Percentiles rank a stretch among this genome's conserved stretches.
phyloP scores from a whole-genome alignment of 2,329 filamentous ascomycete genomes.

The Diaporthe amygdali region DNA sequence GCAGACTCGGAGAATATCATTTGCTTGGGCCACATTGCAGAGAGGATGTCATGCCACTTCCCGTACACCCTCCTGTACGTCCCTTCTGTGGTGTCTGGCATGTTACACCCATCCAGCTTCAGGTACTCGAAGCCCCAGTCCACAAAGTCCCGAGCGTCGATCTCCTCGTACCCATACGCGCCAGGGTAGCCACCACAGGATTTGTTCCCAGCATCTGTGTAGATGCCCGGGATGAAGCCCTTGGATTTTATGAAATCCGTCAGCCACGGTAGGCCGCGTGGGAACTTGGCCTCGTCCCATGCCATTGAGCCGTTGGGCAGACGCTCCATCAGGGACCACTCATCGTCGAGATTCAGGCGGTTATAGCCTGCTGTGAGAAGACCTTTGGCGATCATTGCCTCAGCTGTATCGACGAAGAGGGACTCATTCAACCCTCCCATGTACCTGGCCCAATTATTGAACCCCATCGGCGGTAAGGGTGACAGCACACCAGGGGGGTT shows the following conservation, averaged over 20 bases:
- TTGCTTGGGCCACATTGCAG: constrained; percentile 36
- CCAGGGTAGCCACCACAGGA: constrained; percentile 51
- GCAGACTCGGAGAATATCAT: constrained; percentile 51
- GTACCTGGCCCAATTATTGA: constrained; percentile 57
- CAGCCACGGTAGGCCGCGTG: constrained; percentile 48
- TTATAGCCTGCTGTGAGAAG: constrained; percentile 40
- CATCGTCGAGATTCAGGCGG: constrained; percentile 50
- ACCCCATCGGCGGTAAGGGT: constrained; percentile 53
- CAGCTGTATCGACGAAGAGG: constrained; percentile 51
- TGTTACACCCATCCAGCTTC: constrained; percentile 47
- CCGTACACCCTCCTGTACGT: constrained; percentile 40
- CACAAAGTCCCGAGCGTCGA: constrained; percentile 45
- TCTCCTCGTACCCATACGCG: constrained; percentile 44
- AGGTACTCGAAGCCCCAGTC: constrained; percentile 45
- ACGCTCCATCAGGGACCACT: constrained; percentile 45
- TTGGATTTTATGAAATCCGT: constrained; percentile 40
- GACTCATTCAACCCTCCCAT: constrained; percentile 53
- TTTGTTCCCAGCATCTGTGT: constrained; percentile 47
- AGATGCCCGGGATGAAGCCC: constrained; percentile 52
- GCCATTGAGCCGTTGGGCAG: constrained; percentile 42
- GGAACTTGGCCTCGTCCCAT: constrained; percentile 47
- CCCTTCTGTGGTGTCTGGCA: constrained; percentile 31
- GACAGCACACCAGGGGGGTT: constrained; percentile 27
- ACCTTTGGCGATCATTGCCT: constrained; percentile 47
- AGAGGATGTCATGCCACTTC: constrained; percentile 48